Evolutionary conservation across 2,329 filamentous ascomycete species (phyloP).

Genomic region (Pestalotiopsis sp.): DNA sequence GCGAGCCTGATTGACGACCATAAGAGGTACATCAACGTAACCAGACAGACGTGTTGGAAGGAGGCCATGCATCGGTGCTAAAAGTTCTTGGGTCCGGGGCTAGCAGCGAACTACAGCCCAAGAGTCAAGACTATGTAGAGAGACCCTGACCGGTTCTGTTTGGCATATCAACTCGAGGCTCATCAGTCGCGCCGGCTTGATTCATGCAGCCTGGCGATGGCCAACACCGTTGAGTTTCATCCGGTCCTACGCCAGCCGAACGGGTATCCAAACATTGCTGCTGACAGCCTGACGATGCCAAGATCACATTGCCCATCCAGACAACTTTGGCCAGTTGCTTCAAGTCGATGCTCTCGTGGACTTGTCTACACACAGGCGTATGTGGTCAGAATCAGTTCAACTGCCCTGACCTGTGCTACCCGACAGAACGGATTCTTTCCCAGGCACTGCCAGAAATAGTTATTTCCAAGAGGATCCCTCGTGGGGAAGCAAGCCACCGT

Average conservation of each 20-base stretch:
- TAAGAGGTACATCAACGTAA: neutral
- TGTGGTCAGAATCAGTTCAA: neutral
- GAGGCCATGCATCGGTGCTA: neutral
- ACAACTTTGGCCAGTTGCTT: too few species aligned
- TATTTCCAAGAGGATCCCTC: neutral
- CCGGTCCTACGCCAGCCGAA: neutral
- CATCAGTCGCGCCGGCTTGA: neutral
- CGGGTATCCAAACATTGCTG: neutral
- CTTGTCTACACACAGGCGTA: too few species aligned
- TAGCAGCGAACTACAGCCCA: neutral
- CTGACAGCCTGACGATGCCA: neutral
- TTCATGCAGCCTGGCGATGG: neutral
- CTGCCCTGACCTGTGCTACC: neutral
- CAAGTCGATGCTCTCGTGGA: too few species aligned
- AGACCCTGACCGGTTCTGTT: neutral
- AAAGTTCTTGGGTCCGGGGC: neutral
- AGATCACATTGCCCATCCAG: neutral
- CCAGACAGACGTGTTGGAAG: neutral
- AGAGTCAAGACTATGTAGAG: neutral
- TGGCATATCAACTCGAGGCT: neutral
- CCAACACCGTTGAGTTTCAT: neutral
- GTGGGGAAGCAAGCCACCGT: neutral
- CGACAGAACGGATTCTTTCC: neutral
- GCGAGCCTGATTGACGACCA: neutral
- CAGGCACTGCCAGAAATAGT: neutral